Evolutionary conservation across 208 protist species (phyloP), one percentile per base, ranked within the genome.

Genomic region (Angomonas deanei): DNA sequence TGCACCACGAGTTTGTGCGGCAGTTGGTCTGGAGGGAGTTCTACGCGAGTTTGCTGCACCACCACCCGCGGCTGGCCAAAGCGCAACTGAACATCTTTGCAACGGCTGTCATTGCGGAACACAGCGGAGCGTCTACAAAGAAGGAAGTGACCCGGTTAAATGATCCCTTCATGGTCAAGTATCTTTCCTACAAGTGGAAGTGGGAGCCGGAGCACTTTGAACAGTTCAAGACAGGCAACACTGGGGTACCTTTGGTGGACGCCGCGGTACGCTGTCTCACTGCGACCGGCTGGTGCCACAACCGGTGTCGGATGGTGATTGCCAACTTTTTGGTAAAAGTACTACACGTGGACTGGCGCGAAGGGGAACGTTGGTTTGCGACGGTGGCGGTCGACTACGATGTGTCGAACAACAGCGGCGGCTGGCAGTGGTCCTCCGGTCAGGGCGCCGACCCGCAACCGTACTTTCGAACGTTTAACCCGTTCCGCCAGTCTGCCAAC

Each of bases 221-320:
- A 39, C 64, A 67, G 2, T 98, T 95, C 77, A 70, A 79, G 15
- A 59, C 69, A 15, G 91, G 92, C n/a, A 32, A 64, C 21, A 97
- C 92, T 10, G 94, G 94, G n/a, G 75, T 94, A 23, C 94, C 94
- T 0, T 66, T 97, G 24, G 88, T 98, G 8, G 94, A 98, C 59
- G 94, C 94, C 27, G 88, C 87, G 34, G 96, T 98, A 75, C 80
- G 88, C 33, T 93, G 96, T 68, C 62, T 98, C 27, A 76, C 31
- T 3, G 58, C 66, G 21, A 96, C 92, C 8, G 93, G 89, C 17
- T 96, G 79, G 75, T 88, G 85, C 55, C 75, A 83, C 57, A 92
- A 92, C 72, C 81, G 87, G 39, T 70, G 66, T 58, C 83, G 85
- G 49, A 77, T 97, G 63, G 64, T 90, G 30, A 80, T 93, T 50